These are phyloP conservation scores for Mortierella alpina DNA, from an alignment of 192 early-diverging fungal genomes.

Conservation along the genomic window DNA sequence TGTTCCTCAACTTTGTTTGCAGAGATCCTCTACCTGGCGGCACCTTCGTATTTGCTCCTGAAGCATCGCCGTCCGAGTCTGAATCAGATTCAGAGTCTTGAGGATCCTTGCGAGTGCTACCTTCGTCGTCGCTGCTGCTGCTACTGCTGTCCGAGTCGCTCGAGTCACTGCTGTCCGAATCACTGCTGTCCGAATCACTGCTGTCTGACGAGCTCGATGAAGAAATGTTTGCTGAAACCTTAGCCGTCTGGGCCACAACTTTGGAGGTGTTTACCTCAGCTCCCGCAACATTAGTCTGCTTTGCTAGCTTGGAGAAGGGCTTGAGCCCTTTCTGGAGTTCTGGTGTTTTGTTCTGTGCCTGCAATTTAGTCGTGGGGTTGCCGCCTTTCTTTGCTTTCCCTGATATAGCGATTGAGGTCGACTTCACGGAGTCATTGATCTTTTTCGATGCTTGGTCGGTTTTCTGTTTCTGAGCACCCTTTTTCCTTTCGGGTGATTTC, in stretches of 20 bases:
- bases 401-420: too few relatives aligned
- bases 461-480: too few relatives aligned
- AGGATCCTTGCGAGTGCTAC: background rate
- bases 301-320: too few relatives aligned
- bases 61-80: slow-evolving; percentile 2
- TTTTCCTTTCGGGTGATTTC: background rate
- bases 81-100: slow-evolving; percentile 14
- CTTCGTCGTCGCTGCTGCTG: background rate
- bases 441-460: too few relatives aligned
- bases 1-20: slow-evolving; percentile 13
- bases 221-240: background rate
- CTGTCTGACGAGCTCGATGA: slow-evolving; percentile 12
- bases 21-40: slow-evolving; percentile 1
- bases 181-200: slow-evolving; percentile 3
- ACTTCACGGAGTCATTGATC: too few relatives aligned
- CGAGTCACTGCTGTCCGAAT: slow-evolving; percentile 2
- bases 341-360: too few relatives aligned
- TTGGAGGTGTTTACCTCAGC: too few relatives aligned
- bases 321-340: too few relatives aligned
- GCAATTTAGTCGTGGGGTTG: too few relatives aligned
- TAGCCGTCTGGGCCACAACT: too few relatives aligned
- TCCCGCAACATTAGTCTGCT: too few relatives aligned
- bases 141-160: slow-evolving; percentile 3
- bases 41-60: background rate
- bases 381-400: too few relatives aligned